Base-by-base conservation (phyloP, 2,329 filamentous ascomycete species). In the Penicillium vulpinum region DNA sequence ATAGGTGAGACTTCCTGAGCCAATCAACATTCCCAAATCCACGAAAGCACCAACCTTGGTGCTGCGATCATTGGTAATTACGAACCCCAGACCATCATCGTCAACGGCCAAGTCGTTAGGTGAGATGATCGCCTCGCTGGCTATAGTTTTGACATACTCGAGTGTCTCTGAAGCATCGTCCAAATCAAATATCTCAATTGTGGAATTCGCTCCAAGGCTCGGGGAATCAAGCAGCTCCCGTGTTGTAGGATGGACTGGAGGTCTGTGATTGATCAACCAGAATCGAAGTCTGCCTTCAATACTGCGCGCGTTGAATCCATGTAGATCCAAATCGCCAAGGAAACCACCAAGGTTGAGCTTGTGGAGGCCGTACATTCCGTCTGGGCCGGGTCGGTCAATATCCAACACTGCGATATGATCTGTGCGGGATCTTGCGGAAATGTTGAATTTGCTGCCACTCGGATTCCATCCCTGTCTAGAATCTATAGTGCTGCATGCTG, bases 361-460 rank as follows among this genome's bases (percentile, higher is more conserved):
- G 15, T 63, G 54, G n/a, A 69, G 41, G 8, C 56, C 55, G 18
- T 62, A 64, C 28, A 64, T 28, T 15, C 61, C 59, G 43, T 67
- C 58, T 4, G 51, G 10, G 15, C 56, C 59, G 2, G 65, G 64
- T 22, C 61, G 57, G 48, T 71, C 69, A 39, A 72, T 62, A 35
- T 70, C 52, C 46, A 71, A 49, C 16, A 70, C 69, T 2, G 67
- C 54, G 24, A 72, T 60, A 29, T 67, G 65, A 56, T 70, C 64
- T 28, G 60, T 59, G 40, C 54, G 55, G 18, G 61, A 61, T 49
- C 67, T 58, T 16, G 54, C 66, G 4, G 63, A 63, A 16, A 62
- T 51, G 51, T 68, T 68, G 26, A 63, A 61, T 5, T 58, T 51
- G 51, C 59, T 57, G 10, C 61, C 61, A 62, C 24, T 29, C 2